These are phyloP conservation scores for Rhizophagus sp. DNA, from an alignment of 192 early-diverging fungal species.

Conservation along the genomic window DNA sequence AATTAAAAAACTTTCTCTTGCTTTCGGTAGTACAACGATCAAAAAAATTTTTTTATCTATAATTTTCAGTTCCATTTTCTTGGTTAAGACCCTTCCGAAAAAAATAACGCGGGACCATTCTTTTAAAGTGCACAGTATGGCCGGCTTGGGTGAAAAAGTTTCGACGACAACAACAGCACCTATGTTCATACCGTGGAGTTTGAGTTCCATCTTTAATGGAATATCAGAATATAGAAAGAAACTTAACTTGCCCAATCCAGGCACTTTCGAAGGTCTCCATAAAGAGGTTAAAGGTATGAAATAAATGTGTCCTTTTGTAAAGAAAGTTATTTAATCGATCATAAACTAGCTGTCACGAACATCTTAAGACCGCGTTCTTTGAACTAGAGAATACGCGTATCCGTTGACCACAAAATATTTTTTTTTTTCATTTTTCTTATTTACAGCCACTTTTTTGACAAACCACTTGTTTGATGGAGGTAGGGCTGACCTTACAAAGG, in stretches of 20 bases:
- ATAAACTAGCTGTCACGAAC: background rate
- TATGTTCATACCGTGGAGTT: conserved; percentile 2
- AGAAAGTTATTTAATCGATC: background rate
- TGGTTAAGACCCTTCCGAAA: background rate
- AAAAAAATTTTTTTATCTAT: no score
- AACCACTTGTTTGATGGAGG: conserved; percentile 94
- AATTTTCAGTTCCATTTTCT: no score
- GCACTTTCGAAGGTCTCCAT: conserved; percentile 80
- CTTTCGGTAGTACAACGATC: no score
- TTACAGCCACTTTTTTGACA: conserved; percentile 74
- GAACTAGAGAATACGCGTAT: conserved; percentile 5
- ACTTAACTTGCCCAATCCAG: conserved; percentile 75
- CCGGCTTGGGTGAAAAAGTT: conserved; percentile 27
- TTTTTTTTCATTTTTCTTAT: background rate
- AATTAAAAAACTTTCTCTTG: no score
- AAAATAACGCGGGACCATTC: conserved; percentile 16
- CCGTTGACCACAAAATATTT: background rate
- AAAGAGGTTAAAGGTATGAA: conserved; percentile 74
- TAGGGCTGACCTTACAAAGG: conserved; percentile 89
- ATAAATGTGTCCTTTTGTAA: background rate
- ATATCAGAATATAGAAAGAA: conserved; percentile 39
- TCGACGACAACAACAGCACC: background rate
- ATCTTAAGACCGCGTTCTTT: background rate
- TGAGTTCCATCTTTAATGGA: conserved; percentile 13
- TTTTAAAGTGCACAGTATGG: conserved; percentile 7